Percentiles rank a stretch among this genome's conserved stretches.
These are phyloP conservation scores for Trichoderma afroharzianum DNA, from an alignment of 2,329 filamentous ascomycete genomes.

Conservation along the genomic window DNA sequence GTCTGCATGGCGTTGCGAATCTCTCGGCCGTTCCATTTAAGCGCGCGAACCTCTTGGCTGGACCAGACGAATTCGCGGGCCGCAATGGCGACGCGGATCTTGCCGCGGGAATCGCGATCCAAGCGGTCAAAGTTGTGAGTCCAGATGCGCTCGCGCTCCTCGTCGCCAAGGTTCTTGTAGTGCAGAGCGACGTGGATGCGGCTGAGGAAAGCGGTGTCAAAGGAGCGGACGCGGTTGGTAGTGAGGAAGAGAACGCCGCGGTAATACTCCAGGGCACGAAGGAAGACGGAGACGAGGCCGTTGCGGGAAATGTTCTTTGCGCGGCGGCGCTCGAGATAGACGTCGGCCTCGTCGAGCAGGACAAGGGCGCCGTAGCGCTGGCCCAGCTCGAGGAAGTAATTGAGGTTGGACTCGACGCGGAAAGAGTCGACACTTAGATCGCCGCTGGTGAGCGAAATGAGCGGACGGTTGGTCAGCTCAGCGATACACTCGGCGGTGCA, in stretches of 20 bases:
- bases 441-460: slow-evolving; percentile 49
- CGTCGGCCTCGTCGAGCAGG: slow-evolving; percentile 58
- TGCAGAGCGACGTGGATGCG: slow-evolving; percentile 49
- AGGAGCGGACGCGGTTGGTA: slow-evolving; percentile 46
- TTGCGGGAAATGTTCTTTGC: slow-evolving; percentile 44
- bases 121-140: slow-evolving; percentile 44
- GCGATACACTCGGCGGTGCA: slow-evolving; percentile 54
- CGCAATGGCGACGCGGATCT: slow-evolving; percentile 36
- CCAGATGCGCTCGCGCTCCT: slow-evolving; percentile 45
- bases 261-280: slow-evolving; percentile 51
- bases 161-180: slow-evolving; percentile 40
- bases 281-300: slow-evolving; percentile 46
- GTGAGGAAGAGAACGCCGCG: slow-evolving; percentile 49
- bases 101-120: slow-evolving; percentile 37
- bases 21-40: slow-evolving; percentile 43
- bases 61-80: slow-evolving; percentile 40
- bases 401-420: slow-evolving; percentile 41
- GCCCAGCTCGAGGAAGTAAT: slow-evolving; percentile 47
- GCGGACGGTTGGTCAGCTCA: slow-evolving; percentile 47
- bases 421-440: slow-evolving; percentile 41
- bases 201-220: slow-evolving; percentile 47
- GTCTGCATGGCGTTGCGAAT: slow-evolving; percentile 45
- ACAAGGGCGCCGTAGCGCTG: slow-evolving; percentile 50
- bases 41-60: slow-evolving; percentile 33
- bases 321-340: slow-evolving; percentile 53